phyloP scores from a whole-genome alignment of 2,329 filamentous ascomycete species.

The Penicillium sp. region DNA sequence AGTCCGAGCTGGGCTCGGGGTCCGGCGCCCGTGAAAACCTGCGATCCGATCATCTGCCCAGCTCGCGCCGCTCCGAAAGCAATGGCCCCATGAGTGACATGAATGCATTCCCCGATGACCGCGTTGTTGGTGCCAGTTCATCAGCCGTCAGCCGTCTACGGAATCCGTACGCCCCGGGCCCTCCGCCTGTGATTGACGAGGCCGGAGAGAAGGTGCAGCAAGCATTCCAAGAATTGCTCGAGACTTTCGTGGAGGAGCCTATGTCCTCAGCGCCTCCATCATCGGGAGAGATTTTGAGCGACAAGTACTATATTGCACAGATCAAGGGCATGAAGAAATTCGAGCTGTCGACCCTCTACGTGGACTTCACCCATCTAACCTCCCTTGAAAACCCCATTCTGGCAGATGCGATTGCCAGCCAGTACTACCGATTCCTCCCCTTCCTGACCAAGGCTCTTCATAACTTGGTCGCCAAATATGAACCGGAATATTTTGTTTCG shows the following conservation, averaged over 20 bases:
- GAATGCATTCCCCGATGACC: constrained; percentile 60
- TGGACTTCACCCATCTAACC: constrained; percentile 73
- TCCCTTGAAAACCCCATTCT: constrained; percentile 74
- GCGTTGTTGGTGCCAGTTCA: constrained; percentile 55
- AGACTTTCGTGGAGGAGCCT: constrained; percentile 58
- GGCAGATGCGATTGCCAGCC: constrained; percentile 78
- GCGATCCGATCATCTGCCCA: constrained; percentile 46
- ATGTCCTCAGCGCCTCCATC: constrained; percentile 54
- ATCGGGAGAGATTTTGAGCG: constrained; percentile 54
- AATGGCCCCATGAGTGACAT: constrained; percentile 55
- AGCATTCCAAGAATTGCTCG: constrained; percentile 63
- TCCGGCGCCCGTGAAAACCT: constrained; percentile 31
- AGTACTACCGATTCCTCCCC: constrained; percentile 93
- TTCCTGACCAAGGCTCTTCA: constrained; percentile 86
- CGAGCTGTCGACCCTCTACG: constrained; percentile 63
- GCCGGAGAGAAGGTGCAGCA: constrained; percentile 62
- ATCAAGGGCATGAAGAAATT: constrained; percentile 62
- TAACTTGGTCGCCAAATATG: constrained; percentile 90
- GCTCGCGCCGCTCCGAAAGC: constrained; percentile 54
- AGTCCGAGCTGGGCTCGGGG: constrained; percentile 42
- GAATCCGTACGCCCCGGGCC: constrained; percentile 51
- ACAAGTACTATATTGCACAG: constrained; percentile 66
- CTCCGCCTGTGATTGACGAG: constrained; percentile 59
- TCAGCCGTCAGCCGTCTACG: constrained; percentile 49
- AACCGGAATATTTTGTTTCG: constrained; percentile 88